phyloP scores from a whole-genome alignment of 768 basidiomycete species.

The Amanita phalloides region DNA sequence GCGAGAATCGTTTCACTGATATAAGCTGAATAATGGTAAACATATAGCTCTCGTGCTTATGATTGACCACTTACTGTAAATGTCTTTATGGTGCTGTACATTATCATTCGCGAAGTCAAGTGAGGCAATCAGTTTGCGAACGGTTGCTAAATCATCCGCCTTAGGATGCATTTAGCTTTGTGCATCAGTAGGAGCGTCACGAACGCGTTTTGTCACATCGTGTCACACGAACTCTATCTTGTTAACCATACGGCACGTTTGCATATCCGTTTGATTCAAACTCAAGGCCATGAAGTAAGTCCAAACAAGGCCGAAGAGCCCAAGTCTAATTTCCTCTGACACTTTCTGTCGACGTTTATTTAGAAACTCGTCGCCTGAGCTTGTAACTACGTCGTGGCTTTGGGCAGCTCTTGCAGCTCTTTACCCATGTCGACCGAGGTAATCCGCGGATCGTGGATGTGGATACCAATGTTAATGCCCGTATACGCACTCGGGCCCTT shows the following conservation, averaged over 20 bases:
- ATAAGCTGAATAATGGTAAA: constrained; percentile 7
- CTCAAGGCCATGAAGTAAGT: not conserved
- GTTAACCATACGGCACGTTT: too few species aligned
- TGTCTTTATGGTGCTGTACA: not conserved
- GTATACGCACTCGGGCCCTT: not conserved
- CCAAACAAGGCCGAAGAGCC: not conserved
- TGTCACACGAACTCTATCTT: not conserved
- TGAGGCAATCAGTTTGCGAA: constrained; percentile 2
- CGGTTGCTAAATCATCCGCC: not conserved
- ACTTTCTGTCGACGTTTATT: constrained; percentile 5
- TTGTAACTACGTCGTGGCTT: not conserved
- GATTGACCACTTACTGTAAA: constrained; percentile 1
- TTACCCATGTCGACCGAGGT: constrained; percentile 1
- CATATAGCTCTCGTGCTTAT: not conserved
- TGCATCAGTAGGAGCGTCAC: not conserved
- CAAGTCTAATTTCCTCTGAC: constrained; percentile 5
- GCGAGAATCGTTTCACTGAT: constrained; percentile 14
- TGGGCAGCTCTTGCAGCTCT: not conserved
- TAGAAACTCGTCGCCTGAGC: not conserved
- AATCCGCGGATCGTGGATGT: constrained; percentile 4
- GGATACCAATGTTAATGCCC: not conserved
- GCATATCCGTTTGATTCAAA: not conserved
- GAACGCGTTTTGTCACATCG: constrained; percentile 9
- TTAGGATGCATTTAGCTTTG: constrained; percentile 1
- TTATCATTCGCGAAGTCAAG: not conserved